Evolutionary conservation across 306 rosid species (phyloP).

Genomic region (Gillenia trifoliata): DNA sequence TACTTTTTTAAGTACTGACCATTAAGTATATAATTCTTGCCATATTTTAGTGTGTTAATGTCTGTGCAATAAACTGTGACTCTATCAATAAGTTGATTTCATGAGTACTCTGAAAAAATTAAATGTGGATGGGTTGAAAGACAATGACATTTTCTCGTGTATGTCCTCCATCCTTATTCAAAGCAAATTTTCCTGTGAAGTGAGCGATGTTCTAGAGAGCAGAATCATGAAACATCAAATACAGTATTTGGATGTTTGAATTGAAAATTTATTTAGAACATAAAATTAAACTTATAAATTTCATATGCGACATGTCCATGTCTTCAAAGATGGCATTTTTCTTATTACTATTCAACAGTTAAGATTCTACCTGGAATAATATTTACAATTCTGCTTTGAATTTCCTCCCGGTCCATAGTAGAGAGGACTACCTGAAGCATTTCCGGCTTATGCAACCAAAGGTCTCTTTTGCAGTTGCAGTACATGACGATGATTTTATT

Average conservation of each 20-base stretch:
- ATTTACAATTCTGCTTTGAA: constrained; percentile 30
- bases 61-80: too few species aligned
- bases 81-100: too few species aligned
- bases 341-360: background rate
- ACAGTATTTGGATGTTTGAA: background rate
- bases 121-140: too few species aligned
- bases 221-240: background rate
- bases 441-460: constrained; percentile 34
- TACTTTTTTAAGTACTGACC: too few species aligned
- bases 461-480: background rate
- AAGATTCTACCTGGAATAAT: too few species aligned
- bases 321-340: too few species aligned
- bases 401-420: constrained; percentile 69
- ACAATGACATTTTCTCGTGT: background rate
- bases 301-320: background rate
- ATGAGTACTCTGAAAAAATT: too few species aligned
- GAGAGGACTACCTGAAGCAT: constrained; percentile 72
- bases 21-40: too few species aligned
- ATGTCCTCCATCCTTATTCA: background rate
- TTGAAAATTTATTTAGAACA: too few species aligned
- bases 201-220: background rate
- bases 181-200: background rate
- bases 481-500: background rate
- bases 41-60: too few species aligned
- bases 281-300: too few species aligned